Percentiles rank a stretch among this genome's conserved stretches.
phyloP scores from a whole-genome alignment of 768 basidiomycete genomes.

The Collybiopsis confluens region DNA sequence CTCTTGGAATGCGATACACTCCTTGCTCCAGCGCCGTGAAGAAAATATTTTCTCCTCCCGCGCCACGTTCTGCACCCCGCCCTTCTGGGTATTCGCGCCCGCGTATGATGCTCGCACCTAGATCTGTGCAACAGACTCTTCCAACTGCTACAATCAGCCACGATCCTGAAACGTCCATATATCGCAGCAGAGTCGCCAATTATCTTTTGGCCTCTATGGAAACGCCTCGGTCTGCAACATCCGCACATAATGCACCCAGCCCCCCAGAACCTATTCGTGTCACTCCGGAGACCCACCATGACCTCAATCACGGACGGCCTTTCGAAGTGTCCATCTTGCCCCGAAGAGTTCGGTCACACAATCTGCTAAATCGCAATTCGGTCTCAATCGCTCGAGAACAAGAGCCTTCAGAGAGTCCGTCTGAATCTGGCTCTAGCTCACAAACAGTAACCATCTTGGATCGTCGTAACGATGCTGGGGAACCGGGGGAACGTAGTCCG shows the following conservation, averaged over 20 bases:
- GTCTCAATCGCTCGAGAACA: not conserved
- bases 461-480: not conserved
- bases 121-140: not conserved
- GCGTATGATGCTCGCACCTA: not conserved
- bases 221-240: not conserved
- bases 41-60: not conserved
- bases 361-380: not conserved
- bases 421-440: not conserved
- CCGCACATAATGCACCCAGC: not conserved
- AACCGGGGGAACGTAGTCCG: not conserved
- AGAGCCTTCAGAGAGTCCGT: not conserved
- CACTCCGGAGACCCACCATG: not conserved
- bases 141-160: not conserved
- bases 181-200: slow-evolving; percentile 1
- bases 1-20: slow-evolving; percentile 57
- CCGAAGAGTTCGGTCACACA: not conserved
- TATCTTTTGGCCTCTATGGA: not conserved
- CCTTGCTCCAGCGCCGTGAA: slow-evolving; percentile 49
- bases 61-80: not conserved
- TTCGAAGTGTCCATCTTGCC: not conserved
- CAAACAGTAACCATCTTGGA: not conserved
- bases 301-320: not conserved
- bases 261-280: slow-evolving; percentile 1
- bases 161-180: not conserved
- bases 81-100: not conserved